Evolutionary conservation across 352 stramenopile species (phyloP), one percentile per base, ranked within the genome.

Genomic region (Pythium monospermum): DNA sequence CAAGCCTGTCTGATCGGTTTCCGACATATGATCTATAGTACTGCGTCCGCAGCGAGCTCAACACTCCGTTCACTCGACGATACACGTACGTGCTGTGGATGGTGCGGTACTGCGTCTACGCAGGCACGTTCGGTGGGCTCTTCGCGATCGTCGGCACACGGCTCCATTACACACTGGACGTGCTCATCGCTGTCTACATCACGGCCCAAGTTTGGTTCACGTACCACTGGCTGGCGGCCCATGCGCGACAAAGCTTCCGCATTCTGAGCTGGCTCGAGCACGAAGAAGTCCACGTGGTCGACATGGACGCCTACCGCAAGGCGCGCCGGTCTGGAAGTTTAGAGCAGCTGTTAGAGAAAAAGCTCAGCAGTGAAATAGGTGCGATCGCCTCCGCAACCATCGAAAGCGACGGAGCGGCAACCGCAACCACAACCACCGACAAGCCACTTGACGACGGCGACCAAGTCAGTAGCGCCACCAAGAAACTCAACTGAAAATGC

Each of bases 151-250:
- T 94, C 18, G 81, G 83, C 45, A 94, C 83, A 36, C 79, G 83
- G 10, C 60, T 94, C 50, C 83, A 94, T 64, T 94, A 94, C 63
- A 92, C 83, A 22, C 68, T 94, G 3, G 83, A 94, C 51, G 83
- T 94, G 31, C 76, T 94, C 22, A 90, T 94, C 55, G 83, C 83
- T 18, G 72, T 91, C 39, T 94, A 94, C 73, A 84, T 94, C 50
- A 89, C 83, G 35, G 68, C 70, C 16, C 79, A 92, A 62, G 79
- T 89, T 7, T 94, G 83, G 83, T 73, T 78, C 50, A 91, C 76
- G 21, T 93, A 91, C 57, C 82, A 93, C 63, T 92, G 82, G 82
- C 66, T 92, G 21, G 78, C 69, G 38, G 66, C 69, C 16, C 63
- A 92, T 60, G 75, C 81, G 5, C 64, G 73, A 28, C 67, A 63